Evolutionary conservation across 2,329 filamentous ascomycete species (phyloP).

Genomic region (Aureobasidium leucospermi): DNA sequence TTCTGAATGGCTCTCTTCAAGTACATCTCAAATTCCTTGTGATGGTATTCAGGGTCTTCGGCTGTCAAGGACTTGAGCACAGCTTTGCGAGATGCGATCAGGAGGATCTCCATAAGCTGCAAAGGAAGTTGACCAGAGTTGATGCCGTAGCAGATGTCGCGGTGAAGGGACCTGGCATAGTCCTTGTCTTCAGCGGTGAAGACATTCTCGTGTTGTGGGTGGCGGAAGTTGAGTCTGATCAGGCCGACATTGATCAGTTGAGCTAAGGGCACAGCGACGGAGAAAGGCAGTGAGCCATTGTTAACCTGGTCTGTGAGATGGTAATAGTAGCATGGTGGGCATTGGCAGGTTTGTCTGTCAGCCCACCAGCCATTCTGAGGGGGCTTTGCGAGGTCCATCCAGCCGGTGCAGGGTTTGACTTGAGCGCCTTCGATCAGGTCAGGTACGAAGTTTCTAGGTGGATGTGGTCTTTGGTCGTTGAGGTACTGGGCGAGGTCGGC

Average conservation of each 20-base stretch:
- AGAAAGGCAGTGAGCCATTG: neutral
- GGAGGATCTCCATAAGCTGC: neutral
- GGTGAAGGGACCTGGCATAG: neutral
- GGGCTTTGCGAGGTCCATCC: neutral
- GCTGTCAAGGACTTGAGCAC: neutral
- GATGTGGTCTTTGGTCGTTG: neutral
- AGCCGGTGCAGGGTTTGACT: constrained; percentile 6
- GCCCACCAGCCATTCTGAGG: constrained; percentile 6
- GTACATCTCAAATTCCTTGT: constrained; percentile 2
- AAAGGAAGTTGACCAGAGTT: neutral
- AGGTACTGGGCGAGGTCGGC: neutral
- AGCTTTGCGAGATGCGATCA: neutral
- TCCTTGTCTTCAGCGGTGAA: constrained; percentile 1
- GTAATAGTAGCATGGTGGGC: constrained; percentile 9
- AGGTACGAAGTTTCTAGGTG: constrained; percentile 1
- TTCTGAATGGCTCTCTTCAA: neutral
- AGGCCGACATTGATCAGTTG: constrained; percentile 11
- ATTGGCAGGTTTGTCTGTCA: neutral
- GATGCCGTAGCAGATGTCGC: constrained; percentile 2
- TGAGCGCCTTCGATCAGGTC: constrained; percentile 2
- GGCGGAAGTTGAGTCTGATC: constrained; percentile 4
- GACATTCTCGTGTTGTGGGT: neutral
- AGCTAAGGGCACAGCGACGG: neutral
- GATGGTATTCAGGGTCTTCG: neutral
- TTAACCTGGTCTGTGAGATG: neutral